Evolutionary conservation across 1,139 yeast genomes (phyloP).

Genomic region (Suhomyces choctaworum): DNA sequence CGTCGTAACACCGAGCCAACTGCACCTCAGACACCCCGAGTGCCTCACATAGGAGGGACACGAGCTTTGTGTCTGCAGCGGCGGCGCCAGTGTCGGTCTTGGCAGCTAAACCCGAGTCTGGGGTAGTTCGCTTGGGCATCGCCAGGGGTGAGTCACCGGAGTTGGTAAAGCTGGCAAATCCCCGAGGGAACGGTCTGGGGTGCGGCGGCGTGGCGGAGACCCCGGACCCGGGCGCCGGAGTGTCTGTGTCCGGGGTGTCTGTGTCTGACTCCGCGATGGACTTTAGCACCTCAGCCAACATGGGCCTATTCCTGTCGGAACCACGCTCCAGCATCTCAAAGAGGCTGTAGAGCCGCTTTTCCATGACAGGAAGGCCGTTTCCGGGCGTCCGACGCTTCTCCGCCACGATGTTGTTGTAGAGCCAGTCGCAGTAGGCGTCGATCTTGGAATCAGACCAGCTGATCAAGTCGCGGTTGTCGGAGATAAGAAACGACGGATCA

Average conservation of each 20-base stretch:
- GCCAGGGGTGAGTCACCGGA: too few relatives aligned
- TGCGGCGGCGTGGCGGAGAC: too few relatives aligned
- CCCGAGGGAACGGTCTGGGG: too few relatives aligned
- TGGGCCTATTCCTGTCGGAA: neutral
- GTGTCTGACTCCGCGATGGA: neutral
- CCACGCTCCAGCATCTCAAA: constrained; percentile 25
- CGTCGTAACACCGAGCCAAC: constrained; percentile 5
- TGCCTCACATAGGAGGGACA: constrained; percentile 3
- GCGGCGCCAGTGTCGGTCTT: too few relatives aligned
- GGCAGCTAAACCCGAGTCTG: too few relatives aligned
- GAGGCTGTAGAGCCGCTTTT: constrained; percentile 38
- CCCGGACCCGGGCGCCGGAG: neutral
- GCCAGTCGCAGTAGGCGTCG: constrained; percentile 43
- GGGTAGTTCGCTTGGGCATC: too few relatives aligned
- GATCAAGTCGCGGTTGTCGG: constrained; percentile 28
- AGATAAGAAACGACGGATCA: constrained; percentile 20
- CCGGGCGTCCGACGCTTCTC: constrained; percentile 18
- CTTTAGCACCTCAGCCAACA: neutral
- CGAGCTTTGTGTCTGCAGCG: constrained; percentile 1
- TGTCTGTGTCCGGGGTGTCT: neutral
- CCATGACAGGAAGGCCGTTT: constrained; percentile 28
- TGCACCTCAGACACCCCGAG: constrained; percentile 3
- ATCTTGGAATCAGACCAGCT: constrained; percentile 43
- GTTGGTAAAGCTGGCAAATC: neutral
- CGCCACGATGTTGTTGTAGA: constrained; percentile 35